Conservation (phyloP, 495 filamentous ascomycete genomes). For the Aspergillus cristatus region DNA sequence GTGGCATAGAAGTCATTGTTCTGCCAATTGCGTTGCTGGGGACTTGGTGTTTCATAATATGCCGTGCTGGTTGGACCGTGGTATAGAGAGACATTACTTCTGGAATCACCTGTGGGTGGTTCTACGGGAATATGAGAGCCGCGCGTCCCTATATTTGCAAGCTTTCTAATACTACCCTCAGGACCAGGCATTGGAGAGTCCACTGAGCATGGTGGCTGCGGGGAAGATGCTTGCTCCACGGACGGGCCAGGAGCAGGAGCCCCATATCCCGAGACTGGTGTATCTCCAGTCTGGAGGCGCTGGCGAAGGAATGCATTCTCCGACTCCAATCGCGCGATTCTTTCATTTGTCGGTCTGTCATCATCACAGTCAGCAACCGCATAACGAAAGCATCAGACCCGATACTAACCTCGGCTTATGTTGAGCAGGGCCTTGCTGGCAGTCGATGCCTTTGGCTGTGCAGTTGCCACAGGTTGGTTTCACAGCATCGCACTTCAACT, state of each 20-base stretch:
- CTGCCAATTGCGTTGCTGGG: constrained; percentile 2
- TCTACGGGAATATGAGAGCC: constrained; percentile 17
- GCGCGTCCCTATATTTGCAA: constrained; percentile 4
- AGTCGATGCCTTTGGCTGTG: constrained; percentile 13
- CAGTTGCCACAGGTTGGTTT: constrained; percentile 19
- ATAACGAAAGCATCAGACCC: neutral
- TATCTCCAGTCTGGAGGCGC: constrained; percentile 1
- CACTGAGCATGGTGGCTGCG: too few species aligned
- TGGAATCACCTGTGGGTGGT: constrained; percentile 12
- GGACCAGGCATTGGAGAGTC: constrained; percentile 1
- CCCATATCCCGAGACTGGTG: neutral
- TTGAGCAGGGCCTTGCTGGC: constrained; percentile 8
- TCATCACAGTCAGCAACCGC: neutral
- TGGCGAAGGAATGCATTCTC: constrained; percentile 20
- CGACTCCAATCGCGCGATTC: constrained; percentile 17
- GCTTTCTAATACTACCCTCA: constrained; percentile 7
- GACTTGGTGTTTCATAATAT: constrained; percentile 24
- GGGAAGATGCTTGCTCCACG: too few species aligned
- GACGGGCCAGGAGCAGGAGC: too few species aligned
- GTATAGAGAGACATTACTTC: constrained; percentile 14
- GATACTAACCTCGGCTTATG: constrained; percentile 23
- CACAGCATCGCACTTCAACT: constrained; percentile 24
- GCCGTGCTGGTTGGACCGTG: constrained; percentile 24
- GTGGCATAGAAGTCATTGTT: constrained; percentile 4
- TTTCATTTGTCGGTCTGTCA: constrained; percentile 18